These are phyloP conservation scores for Phaeosphaeriaceae sp. DNA, from an alignment of 2,329 filamentous ascomycete species.

Conservation along the genomic window DNA sequence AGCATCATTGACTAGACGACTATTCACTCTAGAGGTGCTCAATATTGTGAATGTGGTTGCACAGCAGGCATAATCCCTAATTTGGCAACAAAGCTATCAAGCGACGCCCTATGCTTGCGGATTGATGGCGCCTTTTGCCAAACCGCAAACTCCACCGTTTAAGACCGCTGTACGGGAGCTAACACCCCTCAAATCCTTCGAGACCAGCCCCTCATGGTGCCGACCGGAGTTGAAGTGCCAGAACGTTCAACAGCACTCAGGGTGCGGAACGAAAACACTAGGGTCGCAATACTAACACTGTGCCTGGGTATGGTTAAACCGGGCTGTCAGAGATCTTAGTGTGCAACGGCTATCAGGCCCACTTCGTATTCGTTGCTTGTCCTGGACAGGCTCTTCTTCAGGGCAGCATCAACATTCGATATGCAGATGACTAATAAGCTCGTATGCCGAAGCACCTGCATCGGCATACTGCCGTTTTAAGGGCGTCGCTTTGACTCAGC, in stretches of 20 bases:
- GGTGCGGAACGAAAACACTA: neutral
- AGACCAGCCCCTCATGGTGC: conserved; percentile 11
- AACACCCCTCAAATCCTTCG: conserved; percentile 16
- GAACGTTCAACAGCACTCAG: conserved; percentile 6
- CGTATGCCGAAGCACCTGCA: conserved; percentile 12
- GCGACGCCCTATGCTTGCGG: conserved; percentile 9
- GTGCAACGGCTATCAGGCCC: neutral
- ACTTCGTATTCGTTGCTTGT: too few relatives aligned
- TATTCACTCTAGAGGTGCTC: neutral
- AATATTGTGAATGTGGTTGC: neutral
- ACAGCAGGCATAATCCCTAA: conserved; percentile 3
- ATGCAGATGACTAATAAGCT: conserved; percentile 7
- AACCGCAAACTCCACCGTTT: conserved; percentile 11
- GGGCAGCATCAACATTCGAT: neutral
- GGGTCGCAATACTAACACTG: neutral
- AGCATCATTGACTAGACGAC: neutral
- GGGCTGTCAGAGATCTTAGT: too few relatives aligned
- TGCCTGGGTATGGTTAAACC: too few relatives aligned
- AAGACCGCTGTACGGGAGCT: conserved; percentile 16
- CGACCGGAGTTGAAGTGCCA: conserved; percentile 12
- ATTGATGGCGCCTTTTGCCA: conserved; percentile 9
- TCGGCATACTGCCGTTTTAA: conserved; percentile 3
- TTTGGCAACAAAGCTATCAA: conserved; percentile 1
- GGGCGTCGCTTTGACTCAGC: neutral
- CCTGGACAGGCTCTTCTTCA: neutral